Conservation (phyloP, 108 stramenopile species). For the Skeletonema marinoi region DNA sequence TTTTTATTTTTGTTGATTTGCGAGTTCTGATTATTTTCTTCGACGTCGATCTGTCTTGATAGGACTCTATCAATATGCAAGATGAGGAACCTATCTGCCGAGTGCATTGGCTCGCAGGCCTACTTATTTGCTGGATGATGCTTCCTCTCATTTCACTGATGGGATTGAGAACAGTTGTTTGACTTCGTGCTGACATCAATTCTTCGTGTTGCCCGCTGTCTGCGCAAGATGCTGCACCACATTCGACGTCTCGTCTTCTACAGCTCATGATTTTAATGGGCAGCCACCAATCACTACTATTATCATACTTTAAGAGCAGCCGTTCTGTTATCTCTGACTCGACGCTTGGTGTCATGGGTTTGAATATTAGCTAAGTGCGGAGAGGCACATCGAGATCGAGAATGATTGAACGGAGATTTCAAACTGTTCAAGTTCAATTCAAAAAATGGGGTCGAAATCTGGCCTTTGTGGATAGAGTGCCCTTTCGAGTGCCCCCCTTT, state of each 20-base stretch:
- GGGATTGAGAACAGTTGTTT: not conserved
- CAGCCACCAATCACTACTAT: too few relatives aligned
- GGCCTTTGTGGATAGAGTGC: too few relatives aligned
- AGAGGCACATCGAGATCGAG: too few relatives aligned
- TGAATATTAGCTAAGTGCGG: too few relatives aligned
- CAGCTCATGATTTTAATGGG: not conserved
- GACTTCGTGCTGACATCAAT: not conserved
- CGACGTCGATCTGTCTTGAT: not conserved
- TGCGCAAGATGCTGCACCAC: not conserved
- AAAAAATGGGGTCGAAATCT: too few relatives aligned
- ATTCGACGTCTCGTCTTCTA: not conserved
- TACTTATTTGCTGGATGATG: not conserved
- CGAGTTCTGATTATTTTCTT: not conserved
- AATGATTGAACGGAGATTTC: too few relatives aligned
- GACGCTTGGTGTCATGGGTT: too few relatives aligned
- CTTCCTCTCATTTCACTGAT: not conserved
- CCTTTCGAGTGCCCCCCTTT: not conserved
- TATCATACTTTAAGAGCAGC: not conserved
- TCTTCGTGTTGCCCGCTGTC: not conserved
- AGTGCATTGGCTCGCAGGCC: not conserved
- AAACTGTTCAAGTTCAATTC: too few relatives aligned
- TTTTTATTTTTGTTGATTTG: slow-evolving; percentile 2
- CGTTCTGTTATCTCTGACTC: not conserved
- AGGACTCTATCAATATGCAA: not conserved
- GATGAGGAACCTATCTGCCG: not conserved